Evolutionary conservation across 192 early-diverging fungal genomes (phyloP).

Genomic region (Thoreauomyces humboldtii): DNA sequence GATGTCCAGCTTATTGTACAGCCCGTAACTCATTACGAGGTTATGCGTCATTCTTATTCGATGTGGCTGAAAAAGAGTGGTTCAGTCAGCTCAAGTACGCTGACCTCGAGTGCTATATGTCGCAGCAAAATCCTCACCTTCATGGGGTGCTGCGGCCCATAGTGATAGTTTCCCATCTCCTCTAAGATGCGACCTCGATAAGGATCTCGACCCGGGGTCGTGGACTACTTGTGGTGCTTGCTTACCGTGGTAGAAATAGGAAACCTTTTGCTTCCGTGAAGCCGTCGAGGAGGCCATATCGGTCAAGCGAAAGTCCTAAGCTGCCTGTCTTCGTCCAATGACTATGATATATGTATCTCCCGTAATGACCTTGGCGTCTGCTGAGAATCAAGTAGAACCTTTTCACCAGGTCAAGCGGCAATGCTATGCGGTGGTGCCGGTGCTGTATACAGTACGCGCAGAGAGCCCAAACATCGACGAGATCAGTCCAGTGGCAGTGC

Average conservation of each 20-base stretch:
- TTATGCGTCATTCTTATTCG: constrained; percentile 92
- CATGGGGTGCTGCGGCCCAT: constrained; percentile 56
- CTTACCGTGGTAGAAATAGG: constrained; percentile 52
- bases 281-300: too few species aligned
- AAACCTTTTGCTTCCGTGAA: constrained; percentile 34
- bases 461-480: too few species aligned
- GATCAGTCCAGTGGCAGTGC: too few species aligned
- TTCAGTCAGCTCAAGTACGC: background rate
- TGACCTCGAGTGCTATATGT: background rate
- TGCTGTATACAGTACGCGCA: too few species aligned
- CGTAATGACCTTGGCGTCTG: too few species aligned
- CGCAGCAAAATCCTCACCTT: constrained; percentile 31
- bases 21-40: constrained; percentile 86
- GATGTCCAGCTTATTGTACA: constrained; percentile 85
- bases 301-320: too few species aligned
- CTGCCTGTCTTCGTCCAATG: too few species aligned
- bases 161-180: constrained; percentile 56
- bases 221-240: background rate
- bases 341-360: too few species aligned
- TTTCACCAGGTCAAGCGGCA: too few species aligned
- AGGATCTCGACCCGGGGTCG: too few species aligned
- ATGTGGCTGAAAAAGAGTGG: constrained; percentile 74
- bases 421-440: too few species aligned
- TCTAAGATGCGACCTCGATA: constrained; percentile 11
- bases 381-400: too few species aligned